phyloP scores from a whole-genome alignment of 108 stramenopile species.

The Thalassiosira profunda region DNA sequence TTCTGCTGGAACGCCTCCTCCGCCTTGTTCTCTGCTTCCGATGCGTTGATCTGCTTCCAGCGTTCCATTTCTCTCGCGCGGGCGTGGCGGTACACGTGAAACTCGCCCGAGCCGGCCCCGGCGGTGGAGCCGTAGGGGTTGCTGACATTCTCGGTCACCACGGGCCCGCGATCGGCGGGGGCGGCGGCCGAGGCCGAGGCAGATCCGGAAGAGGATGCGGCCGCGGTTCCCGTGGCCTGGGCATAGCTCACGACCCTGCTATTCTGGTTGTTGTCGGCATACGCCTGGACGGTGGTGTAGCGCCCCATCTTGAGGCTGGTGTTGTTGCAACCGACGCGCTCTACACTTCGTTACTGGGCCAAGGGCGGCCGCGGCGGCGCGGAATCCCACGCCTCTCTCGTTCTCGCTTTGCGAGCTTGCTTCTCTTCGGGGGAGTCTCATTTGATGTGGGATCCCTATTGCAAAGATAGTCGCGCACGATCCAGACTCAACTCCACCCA shows the following conservation, averaged over 20 bases:
- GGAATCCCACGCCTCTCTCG: too few species aligned
- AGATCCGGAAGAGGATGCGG: neutral
- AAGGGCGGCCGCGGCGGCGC: too few species aligned
- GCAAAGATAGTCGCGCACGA: too few species aligned
- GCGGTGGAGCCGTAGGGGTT: conserved; percentile 92
- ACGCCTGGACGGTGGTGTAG: conserved; percentile 89
- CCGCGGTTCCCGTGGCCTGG: conserved; percentile 64
- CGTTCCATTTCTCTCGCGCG: conserved; percentile 84
- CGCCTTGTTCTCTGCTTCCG: conserved; percentile 44
- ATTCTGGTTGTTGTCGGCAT: conserved; percentile 80
- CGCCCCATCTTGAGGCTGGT: conserved; percentile 78
- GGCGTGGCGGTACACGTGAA: conserved; percentile 93
- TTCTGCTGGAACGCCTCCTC: conserved; percentile 58
- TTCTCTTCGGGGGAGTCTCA: too few species aligned
- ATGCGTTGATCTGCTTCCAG: conserved; percentile 65
- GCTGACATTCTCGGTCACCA: conserved; percentile 84
- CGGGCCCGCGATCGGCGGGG: conserved; percentile 29
- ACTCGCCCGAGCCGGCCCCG: conserved; percentile 91
- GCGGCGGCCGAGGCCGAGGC: conserved; percentile 1
- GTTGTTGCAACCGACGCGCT: too few species aligned
- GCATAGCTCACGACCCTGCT: conserved; percentile 79
- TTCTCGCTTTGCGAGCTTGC: too few species aligned
- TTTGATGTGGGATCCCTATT: too few species aligned
- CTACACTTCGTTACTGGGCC: too few species aligned
- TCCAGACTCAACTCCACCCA: too few species aligned